Percentiles rank a stretch among this genome's conserved stretches.
Conservation (phyloP, 2,329 filamentous ascomycete species). For the Magnaporthales sp. region DNA sequence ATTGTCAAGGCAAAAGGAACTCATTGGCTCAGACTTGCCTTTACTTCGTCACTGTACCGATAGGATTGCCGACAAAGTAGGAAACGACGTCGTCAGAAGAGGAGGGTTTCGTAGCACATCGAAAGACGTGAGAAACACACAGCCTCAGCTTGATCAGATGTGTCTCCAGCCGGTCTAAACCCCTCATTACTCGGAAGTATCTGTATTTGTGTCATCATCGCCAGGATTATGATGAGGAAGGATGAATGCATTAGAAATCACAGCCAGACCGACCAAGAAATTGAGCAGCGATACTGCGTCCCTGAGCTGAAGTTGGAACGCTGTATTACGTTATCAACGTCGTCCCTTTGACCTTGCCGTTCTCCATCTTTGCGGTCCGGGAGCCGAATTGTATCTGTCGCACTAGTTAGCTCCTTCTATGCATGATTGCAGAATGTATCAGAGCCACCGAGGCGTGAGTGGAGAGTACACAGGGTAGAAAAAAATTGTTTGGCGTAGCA, state of each 20-base stretch:
- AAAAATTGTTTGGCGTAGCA: background rate
- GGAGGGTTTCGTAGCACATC: slow-evolving; percentile 34
- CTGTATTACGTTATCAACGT: slow-evolving; percentile 39
- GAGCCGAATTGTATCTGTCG: slow-evolving; percentile 71
- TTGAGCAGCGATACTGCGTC: background rate
- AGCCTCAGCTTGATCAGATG: slow-evolving; percentile 14
- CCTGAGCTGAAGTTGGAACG: background rate
- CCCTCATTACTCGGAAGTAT: slow-evolving; percentile 61
- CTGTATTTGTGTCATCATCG: slow-evolving; percentile 59
- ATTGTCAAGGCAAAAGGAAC: background rate
- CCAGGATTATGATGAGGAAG: slow-evolving; percentile 21
- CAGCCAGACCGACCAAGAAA: background rate
- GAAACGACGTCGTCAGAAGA: slow-evolving; percentile 11
- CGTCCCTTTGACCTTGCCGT: slow-evolving; percentile 59
- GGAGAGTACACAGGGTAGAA: background rate
- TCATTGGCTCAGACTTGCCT: slow-evolving; percentile 27
- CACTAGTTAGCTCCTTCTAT: background rate
- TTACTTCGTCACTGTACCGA: slow-evolving; percentile 24
- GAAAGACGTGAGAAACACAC: slow-evolving; percentile 35
- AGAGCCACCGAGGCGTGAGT: background rate
- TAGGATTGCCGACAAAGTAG: slow-evolving; percentile 15
- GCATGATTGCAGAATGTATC: background rate
- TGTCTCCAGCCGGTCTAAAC: slow-evolving; percentile 10
- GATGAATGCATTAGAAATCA: background rate
- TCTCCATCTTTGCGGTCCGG: slow-evolving; percentile 76